A percentile compares a stretch with the other conserved stretches of the same genome.
phyloP scores from a whole-genome alignment of 2,329 filamentous ascomycete genomes.

The Chaetomium sp. region DNA sequence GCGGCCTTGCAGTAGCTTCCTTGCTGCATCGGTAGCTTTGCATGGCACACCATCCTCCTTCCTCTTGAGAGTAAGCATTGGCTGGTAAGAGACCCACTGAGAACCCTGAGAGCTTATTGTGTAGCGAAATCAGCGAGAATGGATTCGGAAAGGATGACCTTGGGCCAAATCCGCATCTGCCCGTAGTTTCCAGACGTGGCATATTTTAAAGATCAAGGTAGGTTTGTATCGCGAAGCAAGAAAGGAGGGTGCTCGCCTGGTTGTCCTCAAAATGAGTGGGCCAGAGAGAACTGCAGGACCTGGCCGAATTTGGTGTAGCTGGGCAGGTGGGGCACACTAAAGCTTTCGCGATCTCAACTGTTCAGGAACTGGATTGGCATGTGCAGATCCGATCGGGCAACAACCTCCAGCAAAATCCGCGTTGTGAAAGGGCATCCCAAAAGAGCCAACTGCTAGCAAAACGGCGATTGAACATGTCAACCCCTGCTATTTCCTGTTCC shows the following conservation, averaged over 20 bases:
- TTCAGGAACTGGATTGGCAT: neutral
- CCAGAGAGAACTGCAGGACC: neutral
- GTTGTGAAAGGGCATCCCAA: neutral
- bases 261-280: neutral
- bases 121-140: neutral
- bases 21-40: slow-evolving; percentile 29
- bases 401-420: neutral
- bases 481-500: slow-evolving; percentile 8
- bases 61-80: neutral
- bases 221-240: neutral
- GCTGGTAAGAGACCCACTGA: neutral
- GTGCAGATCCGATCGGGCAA: slow-evolving; percentile 8
- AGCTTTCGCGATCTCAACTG: slow-evolving; percentile 11
- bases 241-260: neutral
- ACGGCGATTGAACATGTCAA: slow-evolving; percentile 4
- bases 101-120: slow-evolving; percentile 9
- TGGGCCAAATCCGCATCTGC: neutral
- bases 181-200: neutral
- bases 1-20: slow-evolving; percentile 33
- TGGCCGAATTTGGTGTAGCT: neutral
- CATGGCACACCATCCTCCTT: neutral
- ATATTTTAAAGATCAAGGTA: neutral
- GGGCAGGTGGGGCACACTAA: neutral
- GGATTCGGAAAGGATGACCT: neutral
- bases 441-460: neutral